phyloP scores from a whole-genome alignment of 768 basidiomycete genomes.

The Tricholomella constricta region DNA sequence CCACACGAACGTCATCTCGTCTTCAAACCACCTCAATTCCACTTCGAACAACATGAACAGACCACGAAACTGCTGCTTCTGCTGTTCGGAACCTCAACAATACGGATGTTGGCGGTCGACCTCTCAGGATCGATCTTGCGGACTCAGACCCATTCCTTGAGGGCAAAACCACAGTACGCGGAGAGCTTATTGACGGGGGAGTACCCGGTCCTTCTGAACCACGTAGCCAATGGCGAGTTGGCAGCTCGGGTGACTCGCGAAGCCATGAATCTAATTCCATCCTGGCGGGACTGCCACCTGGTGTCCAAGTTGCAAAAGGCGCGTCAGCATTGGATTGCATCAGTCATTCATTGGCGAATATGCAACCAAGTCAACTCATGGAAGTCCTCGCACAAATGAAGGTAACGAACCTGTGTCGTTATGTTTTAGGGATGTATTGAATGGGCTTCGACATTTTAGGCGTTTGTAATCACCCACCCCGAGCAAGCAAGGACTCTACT shows the following conservation, averaged over 20 bases:
- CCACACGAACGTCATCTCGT: slow-evolving; percentile 4
- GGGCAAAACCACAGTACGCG: slow-evolving; percentile 85
- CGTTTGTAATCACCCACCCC: slow-evolving; percentile 88
- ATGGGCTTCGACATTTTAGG: slow-evolving; percentile 46
- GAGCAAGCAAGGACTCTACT: slow-evolving; percentile 85
- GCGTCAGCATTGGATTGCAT: slow-evolving; percentile 78
- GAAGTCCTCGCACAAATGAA: slow-evolving; percentile 99
- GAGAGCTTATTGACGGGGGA: slow-evolving; percentile 75
- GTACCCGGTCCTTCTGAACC: slow-evolving; percentile 56
- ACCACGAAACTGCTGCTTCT: slow-evolving; percentile 93
- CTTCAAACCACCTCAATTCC: slow-evolving; percentile 14
- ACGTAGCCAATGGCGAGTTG: slow-evolving; percentile 55
- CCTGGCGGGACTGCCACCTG: slow-evolving; percentile 70
- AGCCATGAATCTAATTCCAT: slow-evolving; percentile 54
- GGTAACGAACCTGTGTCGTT: slow-evolving; percentile 62
- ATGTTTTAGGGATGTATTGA: slow-evolving; percentile 8
- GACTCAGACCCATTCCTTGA: slow-evolving; percentile 92
- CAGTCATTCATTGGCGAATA: slow-evolving; percentile 79
- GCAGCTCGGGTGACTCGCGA: slow-evolving; percentile 35
- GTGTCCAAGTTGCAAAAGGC: slow-evolving; percentile 73
- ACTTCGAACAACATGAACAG: slow-evolving; percentile 41
- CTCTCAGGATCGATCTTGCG: slow-evolving; percentile 91
- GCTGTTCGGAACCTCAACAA: slow-evolving; percentile 97
- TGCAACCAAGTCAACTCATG: slow-evolving; percentile 82
- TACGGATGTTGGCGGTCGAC: slow-evolving; percentile 88